These are phyloP conservation scores for Lablab purpureus DNA, from an alignment of 306 rosid genomes.

Conservation along the genomic window DNA sequence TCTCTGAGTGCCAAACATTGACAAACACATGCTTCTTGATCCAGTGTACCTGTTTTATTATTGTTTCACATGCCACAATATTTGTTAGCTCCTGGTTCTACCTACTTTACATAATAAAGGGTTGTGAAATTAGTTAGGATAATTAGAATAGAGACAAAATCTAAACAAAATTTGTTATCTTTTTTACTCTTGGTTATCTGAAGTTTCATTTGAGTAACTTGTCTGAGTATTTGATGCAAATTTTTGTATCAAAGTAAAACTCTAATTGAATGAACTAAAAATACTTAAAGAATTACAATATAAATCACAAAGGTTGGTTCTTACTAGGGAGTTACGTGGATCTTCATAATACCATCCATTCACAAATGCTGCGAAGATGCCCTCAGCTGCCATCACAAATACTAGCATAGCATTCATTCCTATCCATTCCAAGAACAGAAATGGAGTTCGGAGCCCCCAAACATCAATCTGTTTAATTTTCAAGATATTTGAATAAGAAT, in stretches of 20 bases:
- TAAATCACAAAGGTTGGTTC: constrained; percentile 19
- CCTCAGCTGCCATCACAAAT: constrained; percentile 88
- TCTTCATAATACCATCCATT: constrained; percentile 83
- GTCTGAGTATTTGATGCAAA: no score
- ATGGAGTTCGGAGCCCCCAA: constrained; percentile 76
- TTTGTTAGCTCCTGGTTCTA: neutral
- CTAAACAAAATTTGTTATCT: neutral
- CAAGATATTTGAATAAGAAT: neutral
- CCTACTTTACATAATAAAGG: neutral
- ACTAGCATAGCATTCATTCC: constrained; percentile 97
- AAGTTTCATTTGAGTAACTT: no score
- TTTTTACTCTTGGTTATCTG: no score
- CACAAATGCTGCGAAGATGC: constrained; percentile 86
- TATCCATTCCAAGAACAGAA: constrained; percentile 88
- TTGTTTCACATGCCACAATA: neutral
- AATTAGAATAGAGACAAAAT: neutral
- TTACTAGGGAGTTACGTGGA: constrained; percentile 61
- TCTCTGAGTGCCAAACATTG: constrained; percentile 82
- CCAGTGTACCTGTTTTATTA: constrained; percentile 74
- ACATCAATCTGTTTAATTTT: constrained; percentile 71
- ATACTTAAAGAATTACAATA: neutral
- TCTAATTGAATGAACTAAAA: no score
- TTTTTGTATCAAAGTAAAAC: no score
- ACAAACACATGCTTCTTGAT: constrained; percentile 73
- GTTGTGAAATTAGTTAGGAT: neutral